These are phyloP conservation scores for Arxiozyma slooffiae DNA, from an alignment of 1,139 yeast genomes.

Conservation along the genomic window DNA sequence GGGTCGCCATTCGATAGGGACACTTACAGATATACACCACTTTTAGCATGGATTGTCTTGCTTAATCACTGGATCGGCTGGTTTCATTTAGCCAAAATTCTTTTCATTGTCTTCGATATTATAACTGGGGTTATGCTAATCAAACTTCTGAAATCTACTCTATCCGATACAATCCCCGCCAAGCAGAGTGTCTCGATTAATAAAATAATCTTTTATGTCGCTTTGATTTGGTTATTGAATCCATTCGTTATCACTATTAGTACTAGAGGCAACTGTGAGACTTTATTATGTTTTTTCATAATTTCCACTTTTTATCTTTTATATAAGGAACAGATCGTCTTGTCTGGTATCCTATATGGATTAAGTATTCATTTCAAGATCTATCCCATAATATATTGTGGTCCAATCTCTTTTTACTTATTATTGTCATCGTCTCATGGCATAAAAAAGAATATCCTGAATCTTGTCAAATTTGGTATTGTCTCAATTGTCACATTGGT, in stretches of 20 bases:
- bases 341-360: constrained; percentile 63
- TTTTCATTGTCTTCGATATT: constrained; percentile 71
- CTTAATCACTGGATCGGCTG: constrained; percentile 49
- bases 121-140: constrained; percentile 66
- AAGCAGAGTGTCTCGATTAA: background rate
- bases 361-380: constrained; percentile 80
- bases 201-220: background rate
- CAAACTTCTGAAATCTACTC: constrained; percentile 31
- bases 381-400: constrained; percentile 82
- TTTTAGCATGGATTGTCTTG: constrained; percentile 69
- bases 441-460: constrained; percentile 26
- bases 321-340: constrained; percentile 29
- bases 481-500: constrained; percentile 35
- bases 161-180: background rate
- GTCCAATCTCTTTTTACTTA: constrained; percentile 31
- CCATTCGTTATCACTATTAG: constrained; percentile 94
- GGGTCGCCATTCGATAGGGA: constrained; percentile 72
- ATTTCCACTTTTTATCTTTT: constrained; percentile 48
- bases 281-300: constrained; percentile 70
- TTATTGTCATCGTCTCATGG: background rate
- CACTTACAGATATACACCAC: constrained; percentile 87
- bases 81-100: constrained; percentile 65
- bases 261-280: constrained; percentile 90
- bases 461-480: constrained; percentile 17
- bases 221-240: constrained; percentile 67